Conservation (phyloP, 2,329 filamentous ascomycete genomes). For the Lomentospora prolificans region DNA sequence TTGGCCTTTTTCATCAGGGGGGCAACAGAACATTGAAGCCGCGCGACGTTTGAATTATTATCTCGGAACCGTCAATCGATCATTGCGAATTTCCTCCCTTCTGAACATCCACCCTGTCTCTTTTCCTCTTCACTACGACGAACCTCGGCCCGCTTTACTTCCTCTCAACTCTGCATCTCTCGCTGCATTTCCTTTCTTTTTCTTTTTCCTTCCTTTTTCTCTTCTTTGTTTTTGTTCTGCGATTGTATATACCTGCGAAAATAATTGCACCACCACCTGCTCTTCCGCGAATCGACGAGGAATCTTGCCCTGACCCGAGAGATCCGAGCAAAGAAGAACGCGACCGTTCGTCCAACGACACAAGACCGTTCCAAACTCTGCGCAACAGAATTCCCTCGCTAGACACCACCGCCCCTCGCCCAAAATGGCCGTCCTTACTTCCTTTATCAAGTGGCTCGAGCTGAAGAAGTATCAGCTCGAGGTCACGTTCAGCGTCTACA, state of each 20-base stretch:
- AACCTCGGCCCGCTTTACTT: not conserved
- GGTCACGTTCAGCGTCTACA: constrained; percentile 93
- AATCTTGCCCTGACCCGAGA: not conserved
- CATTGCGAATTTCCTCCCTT: not conserved
- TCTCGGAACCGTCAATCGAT: not conserved
- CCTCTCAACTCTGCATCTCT: not conserved
- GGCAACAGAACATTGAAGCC: no score
- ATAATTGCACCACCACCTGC: no score
- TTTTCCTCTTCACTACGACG: not conserved
- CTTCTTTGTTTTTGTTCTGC: no score
- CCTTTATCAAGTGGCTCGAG: constrained; percentile 74
- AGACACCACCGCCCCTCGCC: not conserved
- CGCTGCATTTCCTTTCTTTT: not conserved
- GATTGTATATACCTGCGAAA: not conserved
- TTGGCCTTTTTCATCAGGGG: no score
- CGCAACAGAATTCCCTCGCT: no score
- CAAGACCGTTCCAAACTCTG: no score
- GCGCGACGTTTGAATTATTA: not conserved
- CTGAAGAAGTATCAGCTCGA: constrained; percentile 98
- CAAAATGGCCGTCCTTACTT: constrained; percentile 29
- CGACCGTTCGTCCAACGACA: constrained; percentile 1
- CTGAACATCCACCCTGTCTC: not conserved
- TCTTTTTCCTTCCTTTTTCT: not conserved
- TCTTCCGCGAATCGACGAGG: no score
- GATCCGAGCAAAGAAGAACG: not conserved